Percentiles rank a stretch among this genome's conserved stretches.
Evolutionary conservation across 345 rosid species (phyloP).

Genomic region (Anacardium occidentale): DNA sequence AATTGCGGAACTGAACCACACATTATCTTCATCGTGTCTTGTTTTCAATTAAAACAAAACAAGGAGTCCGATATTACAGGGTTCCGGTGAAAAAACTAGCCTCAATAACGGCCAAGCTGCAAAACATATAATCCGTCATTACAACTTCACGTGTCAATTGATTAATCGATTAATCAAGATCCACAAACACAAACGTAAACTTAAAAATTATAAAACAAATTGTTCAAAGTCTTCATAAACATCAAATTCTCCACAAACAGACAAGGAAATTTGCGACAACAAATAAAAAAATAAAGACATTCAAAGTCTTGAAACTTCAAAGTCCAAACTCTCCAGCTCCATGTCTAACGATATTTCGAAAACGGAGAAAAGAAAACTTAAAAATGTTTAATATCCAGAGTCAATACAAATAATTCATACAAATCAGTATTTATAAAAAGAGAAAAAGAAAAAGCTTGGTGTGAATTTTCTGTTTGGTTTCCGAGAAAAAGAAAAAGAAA

Average conservation of each 20-base stretch:
- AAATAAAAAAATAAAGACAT: no score
- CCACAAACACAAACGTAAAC: background rate
- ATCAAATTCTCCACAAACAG: background rate
- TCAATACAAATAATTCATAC: background rate
- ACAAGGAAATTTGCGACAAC: no score
- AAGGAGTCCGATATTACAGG: background rate
- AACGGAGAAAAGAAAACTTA: background rate
- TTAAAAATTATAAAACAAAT: no score
- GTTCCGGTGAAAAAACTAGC: background rate
- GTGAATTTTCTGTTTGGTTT: background rate
- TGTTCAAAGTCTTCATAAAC: no score
- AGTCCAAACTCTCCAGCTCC: no score
- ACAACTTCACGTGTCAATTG: background rate
- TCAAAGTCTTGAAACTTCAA: no score
- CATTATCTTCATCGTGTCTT: constrained; percentile 4
- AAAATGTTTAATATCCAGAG: background rate
- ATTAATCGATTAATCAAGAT: background rate
- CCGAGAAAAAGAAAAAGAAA: background rate
- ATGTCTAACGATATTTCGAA: background rate
- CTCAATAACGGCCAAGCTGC: background rate
- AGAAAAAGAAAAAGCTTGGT: background rate
- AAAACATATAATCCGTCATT: background rate
- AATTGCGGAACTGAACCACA: background rate
- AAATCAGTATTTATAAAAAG: background rate
- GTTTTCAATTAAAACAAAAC: background rate